These are phyloP conservation scores for Aspergillus novoparasiticus DNA, from an alignment of 2,329 filamentous ascomycete genomes.

Conservation along the genomic window DNA sequence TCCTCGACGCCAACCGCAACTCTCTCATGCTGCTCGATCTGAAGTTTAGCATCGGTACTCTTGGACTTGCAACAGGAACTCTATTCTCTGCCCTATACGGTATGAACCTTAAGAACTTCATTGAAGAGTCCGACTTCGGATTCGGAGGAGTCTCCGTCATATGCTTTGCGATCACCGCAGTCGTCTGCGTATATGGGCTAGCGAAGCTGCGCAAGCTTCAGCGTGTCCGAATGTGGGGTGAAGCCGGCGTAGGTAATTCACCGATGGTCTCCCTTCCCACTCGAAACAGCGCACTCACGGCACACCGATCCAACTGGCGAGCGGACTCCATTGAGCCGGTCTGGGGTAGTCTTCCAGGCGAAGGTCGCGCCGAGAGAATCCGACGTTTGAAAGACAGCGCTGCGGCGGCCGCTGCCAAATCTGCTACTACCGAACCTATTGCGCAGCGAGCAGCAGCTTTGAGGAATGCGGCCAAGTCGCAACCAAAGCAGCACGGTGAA, in stretches of 20 bases:
- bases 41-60: constrained; percentile 92
- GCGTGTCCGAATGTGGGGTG: constrained; percentile 82
- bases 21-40: constrained; percentile 96
- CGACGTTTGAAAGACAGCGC: constrained; percentile 39
- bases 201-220: constrained; percentile 82
- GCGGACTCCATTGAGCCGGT: constrained; percentile 47
- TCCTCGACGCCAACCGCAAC: constrained; percentile 96
- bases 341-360: constrained; percentile 42
- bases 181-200: constrained; percentile 83
- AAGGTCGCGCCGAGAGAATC: constrained; percentile 40
- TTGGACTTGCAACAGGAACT: constrained; percentile 91
- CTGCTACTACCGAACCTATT: constrained; percentile 16
- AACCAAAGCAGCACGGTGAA: not conserved
- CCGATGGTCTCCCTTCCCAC: constrained; percentile 32
- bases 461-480: not conserved
- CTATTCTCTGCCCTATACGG: constrained; percentile 98
- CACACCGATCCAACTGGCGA: constrained; percentile 44
- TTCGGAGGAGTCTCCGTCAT: constrained; percentile 74
- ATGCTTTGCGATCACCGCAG: constrained; percentile 71
- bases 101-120: constrained; percentile 99
- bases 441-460: constrained; percentile 10
- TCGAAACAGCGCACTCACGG: constrained; percentile 24
- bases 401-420: constrained; percentile 22
- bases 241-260: constrained; percentile 46
- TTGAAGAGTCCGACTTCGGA: constrained; percentile 88